A percentile compares a stretch with the other conserved stretches of the same genome.
Evolutionary conservation across 108 stramenopile genomes (phyloP).

Genomic region (Phaeodactylum tricornutum): DNA sequence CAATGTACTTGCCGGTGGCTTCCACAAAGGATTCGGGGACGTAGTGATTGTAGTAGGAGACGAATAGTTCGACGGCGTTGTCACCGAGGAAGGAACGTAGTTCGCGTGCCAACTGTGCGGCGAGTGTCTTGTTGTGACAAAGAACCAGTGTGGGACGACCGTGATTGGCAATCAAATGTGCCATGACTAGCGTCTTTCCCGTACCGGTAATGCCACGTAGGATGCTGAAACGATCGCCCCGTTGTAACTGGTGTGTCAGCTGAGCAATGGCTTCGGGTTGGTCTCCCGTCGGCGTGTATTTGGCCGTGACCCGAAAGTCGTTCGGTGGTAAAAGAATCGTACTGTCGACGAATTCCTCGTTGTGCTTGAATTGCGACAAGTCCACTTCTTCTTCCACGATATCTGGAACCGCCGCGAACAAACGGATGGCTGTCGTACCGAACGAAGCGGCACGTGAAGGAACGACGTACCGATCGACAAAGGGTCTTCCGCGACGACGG

Average conservation of each 20-base stretch:
- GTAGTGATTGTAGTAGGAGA: slow-evolving; percentile 68
- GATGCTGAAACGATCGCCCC: slow-evolving; percentile 21
- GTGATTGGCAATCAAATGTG: slow-evolving; percentile 43
- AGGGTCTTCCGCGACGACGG: no score
- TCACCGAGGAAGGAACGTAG: slow-evolving; percentile 38
- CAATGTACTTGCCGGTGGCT: slow-evolving; percentile 41
- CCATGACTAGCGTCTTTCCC: slow-evolving; percentile 74
- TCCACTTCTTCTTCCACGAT: no score
- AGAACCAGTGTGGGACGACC: slow-evolving; percentile 53
- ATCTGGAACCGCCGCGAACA: no score
- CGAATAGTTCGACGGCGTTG: slow-evolving; percentile 62
- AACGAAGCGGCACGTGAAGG: no score
- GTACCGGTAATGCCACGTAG: slow-evolving; percentile 46
- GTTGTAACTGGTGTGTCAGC: slow-evolving; percentile 20
- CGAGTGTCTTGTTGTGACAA: slow-evolving; percentile 77
- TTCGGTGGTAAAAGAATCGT: neutral
- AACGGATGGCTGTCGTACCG: no score
- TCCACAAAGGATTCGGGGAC: slow-evolving; percentile 56
- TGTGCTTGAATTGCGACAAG: no score
- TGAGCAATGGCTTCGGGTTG: slow-evolving; percentile 38
- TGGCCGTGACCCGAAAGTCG: slow-evolving; percentile 19
- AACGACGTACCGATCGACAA: no score
- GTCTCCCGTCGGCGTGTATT: slow-evolving; percentile 34
- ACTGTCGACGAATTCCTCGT: no score
- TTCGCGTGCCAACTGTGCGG: slow-evolving; percentile 70